phyloP scores from a whole-genome alignment of 305 asterid species.

The Solanum hybrid region DNA sequence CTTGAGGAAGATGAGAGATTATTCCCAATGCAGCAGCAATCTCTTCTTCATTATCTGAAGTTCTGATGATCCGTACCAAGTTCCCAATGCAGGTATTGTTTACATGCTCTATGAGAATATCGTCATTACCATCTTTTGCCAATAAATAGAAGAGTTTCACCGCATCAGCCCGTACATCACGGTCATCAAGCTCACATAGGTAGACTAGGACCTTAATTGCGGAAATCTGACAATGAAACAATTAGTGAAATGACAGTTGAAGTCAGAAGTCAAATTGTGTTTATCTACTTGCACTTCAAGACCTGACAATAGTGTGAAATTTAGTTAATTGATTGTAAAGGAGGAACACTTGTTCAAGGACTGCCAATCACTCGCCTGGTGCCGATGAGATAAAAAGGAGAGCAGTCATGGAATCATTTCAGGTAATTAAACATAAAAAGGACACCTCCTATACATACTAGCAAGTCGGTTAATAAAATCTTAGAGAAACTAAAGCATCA shows the following conservation, averaged over 20 bases:
- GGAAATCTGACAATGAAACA: conserved; percentile 23
- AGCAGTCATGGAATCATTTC: neutral
- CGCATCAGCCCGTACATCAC: conserved; percentile 24
- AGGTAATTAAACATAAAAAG: neutral
- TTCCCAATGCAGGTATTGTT: conserved; percentile 17
- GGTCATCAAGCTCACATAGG: conserved; percentile 30
- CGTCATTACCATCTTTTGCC: conserved; percentile 29
- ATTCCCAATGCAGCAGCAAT: conserved; percentile 31
- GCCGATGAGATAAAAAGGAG: neutral
- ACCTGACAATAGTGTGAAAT: neutral
- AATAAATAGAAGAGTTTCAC: conserved; percentile 28
- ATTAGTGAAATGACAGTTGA: neutral
- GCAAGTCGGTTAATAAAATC: neutral
- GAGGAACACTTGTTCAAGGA: neutral
- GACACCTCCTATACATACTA: neutral
- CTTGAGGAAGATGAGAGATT: conserved; percentile 26
- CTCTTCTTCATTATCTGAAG: conserved; percentile 23
- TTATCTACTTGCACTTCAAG: neutral
- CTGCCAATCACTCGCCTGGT: neutral
- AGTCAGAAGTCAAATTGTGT: neutral
- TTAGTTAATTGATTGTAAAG: neutral
- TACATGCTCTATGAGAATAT: conserved; percentile 25
- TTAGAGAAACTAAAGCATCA: neutral
- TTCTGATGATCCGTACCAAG: conserved; percentile 24
- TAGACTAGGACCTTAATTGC: conserved; percentile 40